Conservation (phyloP, 495 filamentous ascomycete genomes). For the Pyrenula massariospora region DNA sequence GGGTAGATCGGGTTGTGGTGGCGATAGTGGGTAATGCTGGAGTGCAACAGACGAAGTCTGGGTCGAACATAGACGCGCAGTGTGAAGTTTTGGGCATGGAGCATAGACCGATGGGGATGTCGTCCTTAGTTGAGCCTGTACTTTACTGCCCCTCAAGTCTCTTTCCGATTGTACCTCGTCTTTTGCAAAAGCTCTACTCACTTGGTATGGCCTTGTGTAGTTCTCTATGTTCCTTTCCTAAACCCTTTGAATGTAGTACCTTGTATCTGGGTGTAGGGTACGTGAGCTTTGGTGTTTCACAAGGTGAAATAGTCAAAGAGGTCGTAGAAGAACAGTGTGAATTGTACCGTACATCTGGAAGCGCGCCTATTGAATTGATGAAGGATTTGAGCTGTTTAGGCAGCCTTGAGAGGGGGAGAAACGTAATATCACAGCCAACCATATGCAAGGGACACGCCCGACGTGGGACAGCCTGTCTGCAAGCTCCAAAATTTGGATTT, state of each 20-base stretch:
- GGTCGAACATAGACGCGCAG: slow-evolving; percentile 6
- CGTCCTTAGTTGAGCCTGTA: slow-evolving; percentile 38
- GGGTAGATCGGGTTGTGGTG: background rate
- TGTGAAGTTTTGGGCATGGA: slow-evolving; percentile 29
- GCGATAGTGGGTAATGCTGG: slow-evolving; percentile 3
- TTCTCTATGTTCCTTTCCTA: background rate
- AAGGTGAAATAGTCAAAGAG: too few species aligned
- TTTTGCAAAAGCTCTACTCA: slow-evolving; percentile 9
- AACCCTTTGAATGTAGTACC: background rate
- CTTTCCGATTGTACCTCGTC: slow-evolving; percentile 29
- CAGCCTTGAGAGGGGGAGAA: too few species aligned
- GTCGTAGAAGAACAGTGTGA: too few species aligned
- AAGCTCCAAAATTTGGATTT: too few species aligned
- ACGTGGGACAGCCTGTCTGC: too few species aligned
- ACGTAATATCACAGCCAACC: too few species aligned
- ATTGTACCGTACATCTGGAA: too few species aligned
- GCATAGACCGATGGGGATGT: slow-evolving; percentile 31
- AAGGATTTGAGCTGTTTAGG: too few species aligned
- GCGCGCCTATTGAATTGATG: too few species aligned
- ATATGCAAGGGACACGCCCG: too few species aligned
- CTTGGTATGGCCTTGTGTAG: slow-evolving; percentile 5
- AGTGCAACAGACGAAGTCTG: slow-evolving; percentile 1
- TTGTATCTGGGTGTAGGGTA: too few species aligned
- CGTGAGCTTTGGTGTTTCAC: too few species aligned
- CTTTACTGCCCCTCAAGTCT: slow-evolving; percentile 44